Base-by-base conservation (phyloP, 768 basidiomycete species). In the Lanmaoa pseudosensibilis region DNA sequence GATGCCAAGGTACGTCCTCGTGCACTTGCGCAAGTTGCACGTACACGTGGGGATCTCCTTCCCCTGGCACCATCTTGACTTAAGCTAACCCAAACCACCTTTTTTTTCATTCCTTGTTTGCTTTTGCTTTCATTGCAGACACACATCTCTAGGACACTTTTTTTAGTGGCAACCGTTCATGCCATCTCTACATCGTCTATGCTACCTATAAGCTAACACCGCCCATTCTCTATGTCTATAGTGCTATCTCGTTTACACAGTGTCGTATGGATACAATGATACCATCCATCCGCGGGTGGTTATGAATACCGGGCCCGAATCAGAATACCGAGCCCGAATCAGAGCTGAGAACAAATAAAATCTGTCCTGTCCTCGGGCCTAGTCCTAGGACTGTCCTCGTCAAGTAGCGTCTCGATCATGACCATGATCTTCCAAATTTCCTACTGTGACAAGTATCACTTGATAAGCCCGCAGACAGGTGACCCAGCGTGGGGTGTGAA, bases 1-100 rank as follows among this genome's bases (percentile, higher is more conserved):
- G 89, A 88, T 60, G 88, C 88, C 30, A 90, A 88, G 77, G 89
- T 85, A 63, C 50, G 75, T 57, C 7, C 46, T 36, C 27, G 27
- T n/a, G n/a, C n/a, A n/a, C n/a, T n/a, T 30, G 5, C 19, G 30
- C n/a, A n/a, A n/a, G n/a, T n/a, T n/a, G n/a, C n/a, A n/a, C 13
- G 13, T 16, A 4, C 3, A 15, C 9, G 25, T 18, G 25, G 25
- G 25, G 16, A 18, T 21, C 13, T 4, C 21, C 21, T 19, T 0
- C 52, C 46, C 21, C 13, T 41, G 9, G 9, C 19, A 33, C 19
- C 30, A 8, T 46, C 40, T 40, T 19, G n/a, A 19, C 19, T 4
- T n/a, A n/a, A n/a, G n/a, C n/a, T n/a, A n/a, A n/a, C n/a, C n/a
- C n/a, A n/a, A n/a, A n/a, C n/a, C n/a, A n/a, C n/a, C n/a, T n/a